Conservation (phyloP, 768 basidiomycete species). For the Lactifluus volemus region DNA sequence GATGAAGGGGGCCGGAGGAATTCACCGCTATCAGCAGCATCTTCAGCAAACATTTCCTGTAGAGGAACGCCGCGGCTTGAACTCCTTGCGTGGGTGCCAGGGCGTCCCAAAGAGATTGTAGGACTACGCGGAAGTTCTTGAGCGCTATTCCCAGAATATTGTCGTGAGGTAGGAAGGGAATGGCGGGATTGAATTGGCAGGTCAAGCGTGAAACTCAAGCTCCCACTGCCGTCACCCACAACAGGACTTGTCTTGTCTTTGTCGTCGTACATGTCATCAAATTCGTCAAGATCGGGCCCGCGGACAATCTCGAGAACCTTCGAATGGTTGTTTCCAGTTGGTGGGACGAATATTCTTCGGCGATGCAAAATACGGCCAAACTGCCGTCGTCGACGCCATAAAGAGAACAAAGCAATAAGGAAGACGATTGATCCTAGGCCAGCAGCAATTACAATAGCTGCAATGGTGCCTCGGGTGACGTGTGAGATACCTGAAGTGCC, state of each 20-base stretch:
- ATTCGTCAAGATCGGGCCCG: slow-evolving; percentile 1
- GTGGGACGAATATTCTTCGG: slow-evolving; percentile 22
- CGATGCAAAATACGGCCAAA: slow-evolving; percentile 22
- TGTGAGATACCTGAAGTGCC: slow-evolving; percentile 6
- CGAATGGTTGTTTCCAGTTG: slow-evolving; percentile 10
- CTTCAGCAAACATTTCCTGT: slow-evolving; percentile 3
- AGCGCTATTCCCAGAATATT: slow-evolving; percentile 16
- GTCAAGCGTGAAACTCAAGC: slow-evolving; percentile 20
- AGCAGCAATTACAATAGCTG: slow-evolving; percentile 52
- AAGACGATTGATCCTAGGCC: slow-evolving; percentile 43
- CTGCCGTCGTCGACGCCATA: slow-evolving; percentile 39
- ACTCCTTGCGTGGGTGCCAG: slow-evolving; percentile 14
- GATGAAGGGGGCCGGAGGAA: slow-evolving; percentile 5
- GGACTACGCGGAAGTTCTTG: slow-evolving; percentile 20
- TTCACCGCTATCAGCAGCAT: slow-evolving; percentile 3
- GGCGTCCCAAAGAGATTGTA: slow-evolving; percentile 15
- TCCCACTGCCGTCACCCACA: slow-evolving; percentile 12
- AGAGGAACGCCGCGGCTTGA: slow-evolving; percentile 15
- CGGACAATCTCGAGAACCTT: slow-evolving; percentile 19
- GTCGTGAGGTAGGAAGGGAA: slow-evolving; percentile 12
- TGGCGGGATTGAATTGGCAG: slow-evolving; percentile 17
- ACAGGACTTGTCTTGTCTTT: not conserved
- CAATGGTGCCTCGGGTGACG: slow-evolving; percentile 47
- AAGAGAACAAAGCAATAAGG: slow-evolving; percentile 36
- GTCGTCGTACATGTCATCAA: slow-evolving; percentile 13